Conservation (phyloP, 2,329 filamentous ascomycete species). For the Calonectria pseudoreteaudii region DNA sequence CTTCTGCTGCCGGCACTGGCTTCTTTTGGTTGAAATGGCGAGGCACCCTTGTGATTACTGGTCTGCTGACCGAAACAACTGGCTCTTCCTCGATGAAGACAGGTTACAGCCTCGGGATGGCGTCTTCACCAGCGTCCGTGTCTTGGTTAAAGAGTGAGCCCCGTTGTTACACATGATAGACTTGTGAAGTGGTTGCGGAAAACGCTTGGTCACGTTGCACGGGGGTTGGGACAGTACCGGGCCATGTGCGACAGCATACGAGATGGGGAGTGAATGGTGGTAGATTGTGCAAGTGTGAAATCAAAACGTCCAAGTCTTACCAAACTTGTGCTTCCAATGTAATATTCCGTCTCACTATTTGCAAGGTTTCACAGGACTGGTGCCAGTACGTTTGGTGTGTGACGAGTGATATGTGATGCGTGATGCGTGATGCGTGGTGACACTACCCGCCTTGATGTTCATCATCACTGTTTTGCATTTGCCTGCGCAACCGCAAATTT, state of each 20-base stretch:
- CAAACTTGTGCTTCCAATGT: neutral
- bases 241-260: neutral
- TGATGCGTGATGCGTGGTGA: neutral
- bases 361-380: neutral
- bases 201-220: neutral
- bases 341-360: neutral
- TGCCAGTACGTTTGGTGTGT: neutral
- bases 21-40: no score
- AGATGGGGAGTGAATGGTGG: neutral
- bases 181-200: neutral
- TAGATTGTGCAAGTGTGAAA: neutral
- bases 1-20: no score
- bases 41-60: no score
- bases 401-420: no score
- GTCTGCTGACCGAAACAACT: neutral
- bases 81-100: neutral
- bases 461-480: neutral
- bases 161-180: neutral
- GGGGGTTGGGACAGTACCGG: neutral
- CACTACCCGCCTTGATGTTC: neutral
- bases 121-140: neutral
- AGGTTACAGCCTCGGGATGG: neutral
- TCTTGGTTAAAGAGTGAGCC: neutral
- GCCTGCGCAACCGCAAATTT: neutral
- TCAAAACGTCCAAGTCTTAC: neutral